Percentiles rank a stretch among this genome's conserved stretches.
These are phyloP conservation scores for Hymenoscyphus linearis DNA, from an alignment of 2,329 filamentous ascomycete genomes.

Conservation along the genomic window DNA sequence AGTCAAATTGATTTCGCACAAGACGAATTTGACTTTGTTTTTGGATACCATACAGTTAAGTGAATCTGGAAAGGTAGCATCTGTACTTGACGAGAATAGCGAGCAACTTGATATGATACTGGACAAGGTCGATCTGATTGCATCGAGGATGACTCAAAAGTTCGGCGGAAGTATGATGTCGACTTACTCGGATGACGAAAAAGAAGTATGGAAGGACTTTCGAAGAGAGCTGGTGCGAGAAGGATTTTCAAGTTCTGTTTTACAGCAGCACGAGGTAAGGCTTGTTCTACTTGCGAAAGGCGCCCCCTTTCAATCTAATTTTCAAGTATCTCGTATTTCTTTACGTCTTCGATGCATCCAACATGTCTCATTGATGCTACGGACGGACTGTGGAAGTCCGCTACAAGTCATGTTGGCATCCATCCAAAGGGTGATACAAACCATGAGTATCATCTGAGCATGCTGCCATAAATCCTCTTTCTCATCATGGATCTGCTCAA, in stretches of 20 bases:
- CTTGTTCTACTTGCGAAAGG: neutral
- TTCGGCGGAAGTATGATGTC: slow-evolving; percentile 33
- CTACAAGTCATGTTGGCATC: too few relatives aligned
- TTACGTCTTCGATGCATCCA: too few relatives aligned
- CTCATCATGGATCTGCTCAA: neutral
- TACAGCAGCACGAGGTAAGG: slow-evolving; percentile 50
- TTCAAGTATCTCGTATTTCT: neutral
- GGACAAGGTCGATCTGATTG: slow-evolving; percentile 55
- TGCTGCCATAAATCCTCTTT: too few relatives aligned
- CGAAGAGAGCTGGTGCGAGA: slow-evolving; percentile 52
- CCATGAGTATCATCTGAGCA: too few relatives aligned
- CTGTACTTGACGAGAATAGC: slow-evolving; percentile 23
- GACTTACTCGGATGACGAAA: slow-evolving; percentile 39
- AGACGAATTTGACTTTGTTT: slow-evolving; percentile 49
- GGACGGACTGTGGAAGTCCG: too few relatives aligned
- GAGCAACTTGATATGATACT: slow-evolving; percentile 48
- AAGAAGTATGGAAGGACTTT: slow-evolving; percentile 54
- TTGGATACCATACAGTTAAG: slow-evolving; percentile 53
- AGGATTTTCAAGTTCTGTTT: slow-evolving; percentile 53
- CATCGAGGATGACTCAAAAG: slow-evolving; percentile 44
- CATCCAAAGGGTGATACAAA: too few relatives aligned
- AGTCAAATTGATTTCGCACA: slow-evolving; percentile 46
- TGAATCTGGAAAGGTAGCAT: slow-evolving; percentile 38
- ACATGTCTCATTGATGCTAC: slow-evolving; percentile 1
- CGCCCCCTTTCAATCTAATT: neutral